These are phyloP conservation scores for Beta lomatogona DNA, from an alignment of 179 eudicot species.

Conservation along the genomic window DNA sequence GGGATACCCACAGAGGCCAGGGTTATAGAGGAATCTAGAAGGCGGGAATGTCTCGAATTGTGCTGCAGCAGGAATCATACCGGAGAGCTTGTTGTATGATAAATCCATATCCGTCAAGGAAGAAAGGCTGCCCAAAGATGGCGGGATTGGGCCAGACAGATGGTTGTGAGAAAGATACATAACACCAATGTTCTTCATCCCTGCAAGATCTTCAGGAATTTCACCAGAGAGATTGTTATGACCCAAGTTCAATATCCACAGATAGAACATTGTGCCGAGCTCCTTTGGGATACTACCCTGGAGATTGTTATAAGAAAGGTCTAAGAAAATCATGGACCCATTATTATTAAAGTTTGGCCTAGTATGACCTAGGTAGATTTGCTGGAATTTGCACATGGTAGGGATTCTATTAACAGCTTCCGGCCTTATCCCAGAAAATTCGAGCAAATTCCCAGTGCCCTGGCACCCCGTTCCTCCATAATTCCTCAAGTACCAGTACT, in stretches of 20 bases:
- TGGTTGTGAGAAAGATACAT: conserved; percentile 71
- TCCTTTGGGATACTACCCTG: conserved; percentile 81
- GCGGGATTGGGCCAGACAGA: conserved; percentile 73
- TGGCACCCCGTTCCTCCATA: conserved; percentile 77
- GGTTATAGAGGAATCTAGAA: conserved; percentile 58
- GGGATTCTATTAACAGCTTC: conserved; percentile 58
- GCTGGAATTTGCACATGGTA: conserved; percentile 61
- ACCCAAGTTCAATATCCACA: conserved; percentile 66
- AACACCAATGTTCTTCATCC: conserved; percentile 61
- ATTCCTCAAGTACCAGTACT: conserved; percentile 70
- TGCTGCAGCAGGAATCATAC: conserved; percentile 71
- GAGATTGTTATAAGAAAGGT: conserved; percentile 68
- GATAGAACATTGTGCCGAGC: conserved; percentile 72
- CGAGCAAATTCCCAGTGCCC: conserved; percentile 90
- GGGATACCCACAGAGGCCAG: conserved; percentile 88
- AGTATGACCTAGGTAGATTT: conserved; percentile 64
- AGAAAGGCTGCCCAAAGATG: conserved; percentile 54
- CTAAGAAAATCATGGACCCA: conserved; percentile 90
- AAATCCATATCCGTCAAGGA: conserved; percentile 65
- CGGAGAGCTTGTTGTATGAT: conserved; percentile 68
- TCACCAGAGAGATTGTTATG: conserved; percentile 77
- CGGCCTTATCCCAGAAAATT: conserved; percentile 71
- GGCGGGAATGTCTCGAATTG: conserved; percentile 78
- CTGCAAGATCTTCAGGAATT: conserved; percentile 70
- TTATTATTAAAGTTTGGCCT: conserved; percentile 75